A percentile compares a stretch with the other conserved stretches of the same genome.
phyloP scores from a whole-genome alignment of 805 yeast genomes.

The Torulaspora quercuum region DNA sequence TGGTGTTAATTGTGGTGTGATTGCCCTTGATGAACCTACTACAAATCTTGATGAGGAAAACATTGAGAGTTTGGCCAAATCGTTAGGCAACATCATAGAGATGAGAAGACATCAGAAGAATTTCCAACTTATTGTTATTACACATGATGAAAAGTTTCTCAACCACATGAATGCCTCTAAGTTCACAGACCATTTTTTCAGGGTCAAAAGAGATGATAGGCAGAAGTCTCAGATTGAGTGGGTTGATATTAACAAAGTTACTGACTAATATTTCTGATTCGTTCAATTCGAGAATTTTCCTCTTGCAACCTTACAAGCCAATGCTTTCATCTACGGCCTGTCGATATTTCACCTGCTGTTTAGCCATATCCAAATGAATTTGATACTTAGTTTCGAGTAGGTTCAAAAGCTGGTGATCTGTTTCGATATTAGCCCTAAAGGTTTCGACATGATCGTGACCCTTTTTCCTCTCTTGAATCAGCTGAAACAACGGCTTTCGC shows the following conservation, averaged over 20 bases:
- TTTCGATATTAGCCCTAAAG: slow-evolving; percentile 1
- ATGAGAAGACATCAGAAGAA: slow-evolving; percentile 73
- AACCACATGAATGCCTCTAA: slow-evolving; percentile 78
- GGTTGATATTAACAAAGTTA: slow-evolving; percentile 44
- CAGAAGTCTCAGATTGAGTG: slow-evolving; percentile 75
- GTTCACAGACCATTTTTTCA: slow-evolving; percentile 83
- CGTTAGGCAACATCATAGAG: slow-evolving; percentile 71
- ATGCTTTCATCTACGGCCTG: slow-evolving; percentile 21
- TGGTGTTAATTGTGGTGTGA: slow-evolving; percentile 91
- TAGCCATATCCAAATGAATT: slow-evolving; percentile 36
- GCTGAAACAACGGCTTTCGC: slow-evolving; percentile 7
- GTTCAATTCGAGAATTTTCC: no score
- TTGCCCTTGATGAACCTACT: slow-evolving; percentile 96
- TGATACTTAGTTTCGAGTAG: slow-evolving; percentile 28
- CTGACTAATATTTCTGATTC: slow-evolving; percentile 23
- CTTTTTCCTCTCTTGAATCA: slow-evolving; percentile 2
- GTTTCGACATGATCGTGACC: not conserved
- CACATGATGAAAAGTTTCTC: slow-evolving; percentile 92
- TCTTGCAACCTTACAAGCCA: no score
- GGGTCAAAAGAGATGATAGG: slow-evolving; percentile 73
- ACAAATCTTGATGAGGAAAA: slow-evolving; percentile 90
- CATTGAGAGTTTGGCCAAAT: slow-evolving; percentile 79
- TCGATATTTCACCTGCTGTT: slow-evolving; percentile 36
- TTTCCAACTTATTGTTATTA: slow-evolving; percentile 91
- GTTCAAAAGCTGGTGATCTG: slow-evolving; percentile 4